Conservation (phyloP, 106 monocot species). For the Dendrobium huoshanense region DNA sequence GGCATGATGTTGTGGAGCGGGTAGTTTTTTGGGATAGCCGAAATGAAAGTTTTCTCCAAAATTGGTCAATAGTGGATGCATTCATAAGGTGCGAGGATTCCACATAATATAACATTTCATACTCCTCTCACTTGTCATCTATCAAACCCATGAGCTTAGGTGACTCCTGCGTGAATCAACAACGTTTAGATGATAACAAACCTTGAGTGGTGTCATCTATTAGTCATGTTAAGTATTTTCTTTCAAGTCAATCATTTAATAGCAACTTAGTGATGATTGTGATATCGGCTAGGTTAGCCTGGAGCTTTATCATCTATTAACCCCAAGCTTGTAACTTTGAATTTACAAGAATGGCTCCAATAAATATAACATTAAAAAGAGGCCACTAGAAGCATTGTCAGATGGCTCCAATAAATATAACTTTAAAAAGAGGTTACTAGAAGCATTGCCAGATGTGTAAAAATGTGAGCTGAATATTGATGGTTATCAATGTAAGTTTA, state of each 20-base stretch:
- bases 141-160: no score
- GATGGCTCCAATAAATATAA: neutral
- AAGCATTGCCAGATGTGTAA: neutral
- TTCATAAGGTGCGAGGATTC: no score
- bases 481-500: no score
- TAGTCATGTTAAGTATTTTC: no score
- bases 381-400: neutral
- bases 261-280: no score
- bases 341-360: neutral
- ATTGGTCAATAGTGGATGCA: neutral
- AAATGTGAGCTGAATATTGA: neutral
- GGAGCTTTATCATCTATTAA: neutral
- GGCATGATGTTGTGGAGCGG: neutral
- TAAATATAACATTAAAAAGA: neutral
- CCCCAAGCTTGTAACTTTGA: neutral
- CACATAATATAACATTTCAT: no score
- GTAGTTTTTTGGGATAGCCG: neutral
- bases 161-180: no score
- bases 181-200: no score
- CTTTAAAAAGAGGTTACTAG: neutral
- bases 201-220: no score
- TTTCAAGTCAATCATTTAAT: no score
- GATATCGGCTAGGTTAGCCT: no score
- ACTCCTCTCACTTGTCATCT: no score
- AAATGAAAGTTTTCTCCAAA: neutral